A percentile compares a stretch with the other conserved stretches of the same genome.
Evolutionary conservation across 2,329 filamentous ascomycete genomes (phyloP).

Genomic region (Cladophialophora bantiana): DNA sequence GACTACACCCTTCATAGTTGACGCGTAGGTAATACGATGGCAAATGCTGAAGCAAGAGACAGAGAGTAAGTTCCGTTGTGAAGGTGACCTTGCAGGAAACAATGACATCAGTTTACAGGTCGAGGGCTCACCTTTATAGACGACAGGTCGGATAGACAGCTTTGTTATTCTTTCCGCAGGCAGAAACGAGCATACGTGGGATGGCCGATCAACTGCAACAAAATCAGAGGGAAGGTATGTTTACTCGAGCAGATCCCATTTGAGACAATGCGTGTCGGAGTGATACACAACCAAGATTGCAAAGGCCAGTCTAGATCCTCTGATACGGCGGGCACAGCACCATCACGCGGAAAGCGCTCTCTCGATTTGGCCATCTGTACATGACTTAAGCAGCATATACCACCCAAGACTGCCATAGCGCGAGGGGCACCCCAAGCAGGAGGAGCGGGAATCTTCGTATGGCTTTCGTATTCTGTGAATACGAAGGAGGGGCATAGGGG

Average conservation of each 20-base stretch:
- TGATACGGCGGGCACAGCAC: background rate
- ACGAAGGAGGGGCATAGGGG: constrained; percentile 16
- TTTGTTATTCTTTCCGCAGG: background rate
- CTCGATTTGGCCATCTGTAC: background rate
- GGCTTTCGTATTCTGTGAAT: constrained; percentile 23
- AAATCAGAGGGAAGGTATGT: background rate
- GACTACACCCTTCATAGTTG: constrained; percentile 36
- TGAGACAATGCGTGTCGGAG: background rate
- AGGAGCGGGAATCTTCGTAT: background rate
- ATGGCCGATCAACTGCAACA: background rate
- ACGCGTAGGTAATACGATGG: background rate
- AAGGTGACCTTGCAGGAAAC: background rate
- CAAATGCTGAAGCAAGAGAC: background rate
- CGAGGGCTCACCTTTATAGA: constrained; percentile 5
- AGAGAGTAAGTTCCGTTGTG: background rate
- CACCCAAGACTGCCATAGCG: background rate
- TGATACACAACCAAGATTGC: background rate
- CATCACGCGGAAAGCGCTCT: background rate
- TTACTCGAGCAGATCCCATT: background rate
- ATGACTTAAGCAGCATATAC: constrained; percentile 1
- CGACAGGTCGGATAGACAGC: background rate
- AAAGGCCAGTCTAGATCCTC: background rate
- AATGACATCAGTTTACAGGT: background rate
- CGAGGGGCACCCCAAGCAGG: background rate
- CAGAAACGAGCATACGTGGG: background rate